Evolutionary conservation across 2,329 filamentous ascomycete genomes (phyloP), one percentile per base, ranked within the genome.

Genomic region (Coniella vitis): DNA sequence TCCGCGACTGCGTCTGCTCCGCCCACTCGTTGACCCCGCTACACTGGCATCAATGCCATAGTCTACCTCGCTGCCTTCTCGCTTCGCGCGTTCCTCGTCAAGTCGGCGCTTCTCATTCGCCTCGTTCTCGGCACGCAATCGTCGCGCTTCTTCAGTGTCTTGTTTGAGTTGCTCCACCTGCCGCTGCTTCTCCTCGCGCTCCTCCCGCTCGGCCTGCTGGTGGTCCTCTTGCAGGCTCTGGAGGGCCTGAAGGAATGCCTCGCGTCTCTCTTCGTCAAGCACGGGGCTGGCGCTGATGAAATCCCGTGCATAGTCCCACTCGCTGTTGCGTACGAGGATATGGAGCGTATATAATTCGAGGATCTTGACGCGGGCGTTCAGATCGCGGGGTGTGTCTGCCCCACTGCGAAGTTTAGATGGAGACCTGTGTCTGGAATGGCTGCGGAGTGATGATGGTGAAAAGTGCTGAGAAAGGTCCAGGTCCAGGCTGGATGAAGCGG

Each of bases 271-370:
- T 45, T 96, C 91, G 63, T 97, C 91, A 1, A 98, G 76, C 21
- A 95, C 81, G 40, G 91, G 83, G 64, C 84, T 93, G 61, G 89
- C 81, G 60, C 76, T 81, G 61, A 97, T 94, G 65, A 97, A 97
- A 58, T 95, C 87, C 52, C 82, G 80, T 4, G 93, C 89, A 60
- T 96, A 96, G 51, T 95, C 88, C 93, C 93, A 98, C 68, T 97
- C 90, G 48, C 88, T 83, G 58, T 96, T 97, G 46, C 89, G 79
- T 4, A 91, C 83, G n/a, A 98, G 79, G 7, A 97, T 88, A 62
- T 98, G 93, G 4, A 98, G 76, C 1, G 90, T 94, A 65, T 96
- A 98, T 8, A 98, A 76, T 68, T 98, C 93, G 44, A 98, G 79
- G 37, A 98, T 87, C 70, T 94, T 95, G 55, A 96, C 83, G 39